Base-by-base conservation (phyloP, 2,329 filamentous ascomycete genomes). In the Niveomyces coronatus region DNA sequence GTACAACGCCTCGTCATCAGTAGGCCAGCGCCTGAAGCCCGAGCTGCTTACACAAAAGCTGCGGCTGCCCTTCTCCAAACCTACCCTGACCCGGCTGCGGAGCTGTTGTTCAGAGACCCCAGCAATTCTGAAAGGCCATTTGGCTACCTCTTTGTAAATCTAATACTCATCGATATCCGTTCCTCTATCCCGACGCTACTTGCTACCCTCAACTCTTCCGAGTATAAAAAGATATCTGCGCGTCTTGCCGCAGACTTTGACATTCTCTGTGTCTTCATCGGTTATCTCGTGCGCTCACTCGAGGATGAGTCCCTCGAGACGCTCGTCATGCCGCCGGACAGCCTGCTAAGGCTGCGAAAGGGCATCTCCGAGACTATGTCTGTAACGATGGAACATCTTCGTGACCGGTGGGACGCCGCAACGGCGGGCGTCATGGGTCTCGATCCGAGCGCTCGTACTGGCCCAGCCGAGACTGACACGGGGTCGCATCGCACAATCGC, bases 351-450 rank as follows among this genome's bases (percentile, higher is more conserved):
- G 47, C 58, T 83, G 5, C 68, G 76, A 27, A 73, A 67, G 35
- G 63, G 68, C 38, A 68, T 83, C 35, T 65, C 70, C 1, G 79
- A 84, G 49, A 76, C 78, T 4, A 66, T 82, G 50, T 75, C 74
- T 0, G 56, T 78, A 2, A 68, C 71, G 0, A 68, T 79, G 42
- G 79, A 83, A 55, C 79, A 77, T 52, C 64, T 84, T 2, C 70
- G 78, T 28, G 80, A 84, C 50, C 62, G 79, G n/a, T 83, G 76
- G 74, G 79, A 84, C 50, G 74, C 74, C 4, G 71, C 73, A 2
- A 62, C 74, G n/a, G 71, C 76, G 4, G 78, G 76, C 9, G 71
- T 73, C 6, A 67, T 71, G 53, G 76, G 76, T 3, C 53, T 82
- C 6, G 73, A 82, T 48, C 71, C 70, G 1, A 67, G 71, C 9